Evolutionary conservation across 352 stramenopile species (phyloP).

Genomic region (Aphanomyces stellatus): DNA sequence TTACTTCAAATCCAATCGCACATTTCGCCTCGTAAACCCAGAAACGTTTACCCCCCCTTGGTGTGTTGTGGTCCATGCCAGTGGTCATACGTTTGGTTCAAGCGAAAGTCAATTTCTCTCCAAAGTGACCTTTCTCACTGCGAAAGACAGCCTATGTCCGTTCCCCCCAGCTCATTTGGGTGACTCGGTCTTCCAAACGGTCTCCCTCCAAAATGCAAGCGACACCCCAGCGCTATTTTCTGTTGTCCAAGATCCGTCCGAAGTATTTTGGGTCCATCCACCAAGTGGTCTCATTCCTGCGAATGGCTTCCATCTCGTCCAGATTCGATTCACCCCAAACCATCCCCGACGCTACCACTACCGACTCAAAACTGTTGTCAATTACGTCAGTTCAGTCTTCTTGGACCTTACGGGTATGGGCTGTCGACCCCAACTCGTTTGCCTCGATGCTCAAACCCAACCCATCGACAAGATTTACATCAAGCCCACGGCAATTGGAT

Average conservation of each 20-base stretch:
- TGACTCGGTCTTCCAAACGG: conserved; percentile 84
- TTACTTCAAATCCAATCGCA: conserved; percentile 89
- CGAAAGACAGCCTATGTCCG: conserved; percentile 39
- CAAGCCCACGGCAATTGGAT: conserved; percentile 74
- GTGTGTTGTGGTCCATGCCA: conserved; percentile 60
- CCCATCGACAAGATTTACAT: conserved; percentile 46
- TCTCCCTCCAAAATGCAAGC: conserved; percentile 78
- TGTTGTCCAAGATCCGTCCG: conserved; percentile 51
- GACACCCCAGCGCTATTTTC: conserved; percentile 85
- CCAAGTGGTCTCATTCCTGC: conserved; percentile 51
- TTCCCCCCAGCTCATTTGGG: conserved; percentile 86
- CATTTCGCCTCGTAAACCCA: conserved; percentile 90
- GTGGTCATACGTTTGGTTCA: conserved; percentile 84
- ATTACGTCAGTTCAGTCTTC: conserved; percentile 49
- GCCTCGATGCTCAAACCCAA: conserved; percentile 20
- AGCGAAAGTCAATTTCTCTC: conserved; percentile 81
- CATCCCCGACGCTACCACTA: conserved; percentile 40
- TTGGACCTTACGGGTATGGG: conserved; percentile 51
- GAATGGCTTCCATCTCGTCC: conserved; percentile 76
- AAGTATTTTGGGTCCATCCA: conserved; percentile 67
- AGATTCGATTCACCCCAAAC: conserved; percentile 62
- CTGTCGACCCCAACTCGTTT: conserved; percentile 41
- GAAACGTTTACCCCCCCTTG: conserved; percentile 87
- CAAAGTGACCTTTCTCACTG: conserved; percentile 57
- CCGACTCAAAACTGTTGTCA: conserved; percentile 56